phyloP scores from a whole-genome alignment of 2,329 filamentous ascomycete species.

The Apiospora rasikravindrae region DNA sequence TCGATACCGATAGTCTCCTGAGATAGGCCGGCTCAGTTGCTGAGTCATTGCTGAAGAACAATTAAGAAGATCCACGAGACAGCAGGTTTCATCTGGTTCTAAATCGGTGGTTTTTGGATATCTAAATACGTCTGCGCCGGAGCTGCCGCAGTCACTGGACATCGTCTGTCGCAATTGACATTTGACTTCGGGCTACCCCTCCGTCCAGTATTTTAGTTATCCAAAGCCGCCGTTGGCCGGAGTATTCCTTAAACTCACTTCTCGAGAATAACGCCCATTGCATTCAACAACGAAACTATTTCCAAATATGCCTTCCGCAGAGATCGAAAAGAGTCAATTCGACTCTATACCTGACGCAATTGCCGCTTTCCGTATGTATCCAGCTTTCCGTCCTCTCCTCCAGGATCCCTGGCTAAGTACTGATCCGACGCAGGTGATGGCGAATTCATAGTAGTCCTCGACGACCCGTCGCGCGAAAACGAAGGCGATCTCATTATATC shows the following conservation, averaged over 20 bases:
- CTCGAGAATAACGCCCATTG: not conserved
- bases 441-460: conserved; percentile 95
- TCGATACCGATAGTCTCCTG: not conserved
- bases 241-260: not conserved
- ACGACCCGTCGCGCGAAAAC: conserved; percentile 91
- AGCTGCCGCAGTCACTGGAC: not conserved
- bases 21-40: not conserved
- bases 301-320: conserved; percentile 54
- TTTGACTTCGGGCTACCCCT: conserved; percentile 14
- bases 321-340: conserved; percentile 60
- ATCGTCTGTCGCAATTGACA: conserved; percentile 16
- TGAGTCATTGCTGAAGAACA: conserved; percentile 14
- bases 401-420: conserved; percentile 24
- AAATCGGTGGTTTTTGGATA: not conserved
- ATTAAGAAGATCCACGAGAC: not conserved
- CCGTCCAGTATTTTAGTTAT: not conserved
- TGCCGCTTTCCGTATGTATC: conserved; percentile 64
- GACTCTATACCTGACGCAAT: conserved; percentile 70
- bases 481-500: conserved; percentile 98
- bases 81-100: not conserved
- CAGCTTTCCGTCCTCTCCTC: conserved; percentile 19
- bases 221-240: not conserved
- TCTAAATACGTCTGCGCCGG: not conserved
- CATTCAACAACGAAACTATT: conserved; percentile 20
- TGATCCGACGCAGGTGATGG: conserved; percentile 62